Conservation (phyloP, 1,284 basidiomycete species). For the Boletus sp. region DNA sequence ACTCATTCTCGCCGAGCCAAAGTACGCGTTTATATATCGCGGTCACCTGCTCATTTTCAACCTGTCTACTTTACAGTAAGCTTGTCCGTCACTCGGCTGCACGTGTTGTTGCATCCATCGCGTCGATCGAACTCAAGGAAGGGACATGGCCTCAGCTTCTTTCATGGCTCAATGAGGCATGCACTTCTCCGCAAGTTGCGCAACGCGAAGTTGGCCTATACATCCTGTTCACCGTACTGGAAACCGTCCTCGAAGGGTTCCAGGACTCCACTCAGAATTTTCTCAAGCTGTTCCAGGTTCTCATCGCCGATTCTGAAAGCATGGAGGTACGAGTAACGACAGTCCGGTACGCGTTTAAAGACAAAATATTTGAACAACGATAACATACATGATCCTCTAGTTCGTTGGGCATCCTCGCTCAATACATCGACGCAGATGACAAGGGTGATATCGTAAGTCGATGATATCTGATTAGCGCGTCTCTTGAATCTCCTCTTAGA, state of each 20-base stretch:
- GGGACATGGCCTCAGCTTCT: slow-evolving; percentile 87
- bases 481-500: slow-evolving; percentile 40
- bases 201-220: slow-evolving; percentile 92
- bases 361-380: background rate
- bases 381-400: slow-evolving; percentile 37
- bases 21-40: slow-evolving; percentile 45
- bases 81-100: slow-evolving; percentile 88
- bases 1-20: slow-evolving; percentile 74
- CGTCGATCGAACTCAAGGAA: slow-evolving; percentile 81
- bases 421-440: slow-evolving; percentile 89
- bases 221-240: slow-evolving; percentile 89
- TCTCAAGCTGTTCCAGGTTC: slow-evolving; percentile 77
- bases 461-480: background rate
- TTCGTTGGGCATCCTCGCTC: slow-evolving; percentile 87
- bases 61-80: slow-evolving; percentile 46
- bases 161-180: slow-evolving; percentile 83
- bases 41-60: background rate
- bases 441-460: slow-evolving; percentile 78
- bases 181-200: slow-evolving; percentile 61
- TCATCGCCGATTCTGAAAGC: slow-evolving; percentile 86
- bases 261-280: slow-evolving; percentile 75
- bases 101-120: slow-evolving; percentile 92
- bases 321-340: slow-evolving; percentile 91
- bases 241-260: slow-evolving; percentile 88
- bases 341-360: slow-evolving; percentile 51